Evolutionary conservation across 495 filamentous ascomycete genomes (phyloP).

Genomic region (Rostrohypoxylon terebratum): DNA sequence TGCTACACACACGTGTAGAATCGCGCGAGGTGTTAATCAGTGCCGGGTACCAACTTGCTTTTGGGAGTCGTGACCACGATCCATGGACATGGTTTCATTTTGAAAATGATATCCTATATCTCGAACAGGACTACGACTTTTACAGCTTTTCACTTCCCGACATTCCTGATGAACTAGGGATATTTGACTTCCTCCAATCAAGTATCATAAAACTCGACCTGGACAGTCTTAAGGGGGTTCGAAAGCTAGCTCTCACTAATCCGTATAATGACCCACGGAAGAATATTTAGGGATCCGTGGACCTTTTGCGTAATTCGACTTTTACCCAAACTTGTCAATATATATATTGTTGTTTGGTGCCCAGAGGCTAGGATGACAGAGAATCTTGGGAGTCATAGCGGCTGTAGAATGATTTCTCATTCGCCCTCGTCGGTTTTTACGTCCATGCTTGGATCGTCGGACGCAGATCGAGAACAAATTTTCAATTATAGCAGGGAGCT

Average conservation of each 20-base stretch:
- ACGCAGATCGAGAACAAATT: too few species aligned
- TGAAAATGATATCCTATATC: conserved; percentile 21
- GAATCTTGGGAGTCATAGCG: too few species aligned
- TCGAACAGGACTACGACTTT: too few species aligned
- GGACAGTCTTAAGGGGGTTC: neutral
- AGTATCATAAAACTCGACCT: neutral
- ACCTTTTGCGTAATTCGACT: neutral
- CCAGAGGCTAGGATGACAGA: too few species aligned
- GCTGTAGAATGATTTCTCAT: too few species aligned
- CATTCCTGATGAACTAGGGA: too few species aligned
- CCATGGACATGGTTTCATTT: conserved; percentile 41
- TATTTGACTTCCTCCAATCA: neutral
- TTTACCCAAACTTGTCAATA: conserved; percentile 3
- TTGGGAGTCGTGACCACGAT: conserved; percentile 24
- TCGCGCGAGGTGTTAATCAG: conserved; percentile 30
- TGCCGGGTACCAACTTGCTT: conserved; percentile 36
- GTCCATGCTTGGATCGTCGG: too few species aligned
- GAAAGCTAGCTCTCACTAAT: neutral
- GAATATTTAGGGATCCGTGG: neutral
- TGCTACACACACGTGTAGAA: conserved; percentile 37
- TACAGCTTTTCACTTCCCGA: too few species aligned
- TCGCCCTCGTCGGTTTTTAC: too few species aligned
- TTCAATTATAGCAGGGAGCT: neutral
- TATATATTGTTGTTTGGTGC: conserved; percentile 13
- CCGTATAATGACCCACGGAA: neutral